These are phyloP conservation scores for Lithohypha guttulata DNA, from an alignment of 2,329 filamentous ascomycete genomes.

Conservation along the genomic window DNA sequence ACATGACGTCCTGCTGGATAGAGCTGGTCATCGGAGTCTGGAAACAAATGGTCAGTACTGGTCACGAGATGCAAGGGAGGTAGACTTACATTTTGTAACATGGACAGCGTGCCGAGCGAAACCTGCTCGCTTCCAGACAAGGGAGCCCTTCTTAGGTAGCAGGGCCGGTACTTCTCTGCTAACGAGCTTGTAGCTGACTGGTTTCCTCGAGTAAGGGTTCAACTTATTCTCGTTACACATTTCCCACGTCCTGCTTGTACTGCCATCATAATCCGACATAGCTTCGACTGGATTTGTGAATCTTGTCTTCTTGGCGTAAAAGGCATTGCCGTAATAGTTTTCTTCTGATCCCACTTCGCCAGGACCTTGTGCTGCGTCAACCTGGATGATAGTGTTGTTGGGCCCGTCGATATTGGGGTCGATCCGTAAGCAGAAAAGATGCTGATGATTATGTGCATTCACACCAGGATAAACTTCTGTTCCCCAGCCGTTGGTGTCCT, in stretches of 20 bases:
- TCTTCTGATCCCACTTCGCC: conserved; percentile 68
- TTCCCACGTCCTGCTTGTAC: conserved; percentile 76
- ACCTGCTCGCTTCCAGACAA: conserved; percentile 83
- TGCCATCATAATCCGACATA: conserved; percentile 69
- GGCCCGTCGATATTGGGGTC: conserved; percentile 80
- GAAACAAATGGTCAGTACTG: conserved; percentile 5
- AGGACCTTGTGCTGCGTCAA: conserved; percentile 60
- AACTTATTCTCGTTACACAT: conserved; percentile 74
- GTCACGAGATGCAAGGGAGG: conserved; percentile 12
- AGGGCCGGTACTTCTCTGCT: conserved; percentile 71
- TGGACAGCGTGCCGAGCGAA: conserved; percentile 81
- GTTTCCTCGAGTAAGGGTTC: conserved; percentile 79
- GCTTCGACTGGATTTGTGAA: conserved; percentile 59
- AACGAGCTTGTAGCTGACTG: conserved; percentile 78
- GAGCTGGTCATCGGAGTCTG: conserved; percentile 69
- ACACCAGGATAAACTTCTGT: conserved; percentile 85
- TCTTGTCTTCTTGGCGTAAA: conserved; percentile 75
- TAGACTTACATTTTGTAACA: conserved; percentile 69
- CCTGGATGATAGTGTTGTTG: conserved; percentile 74
- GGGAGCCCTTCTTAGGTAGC: conserved; percentile 65
- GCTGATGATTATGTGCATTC: conserved; percentile 93
- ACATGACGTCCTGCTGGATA: conserved; percentile 81
- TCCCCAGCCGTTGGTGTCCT: conserved; percentile 78
- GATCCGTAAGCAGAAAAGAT: conserved; percentile 82
- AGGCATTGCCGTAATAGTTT: conserved; percentile 84